Conservation (phyloP, 257 asterid species). For the Rhazya stricta region DNA sequence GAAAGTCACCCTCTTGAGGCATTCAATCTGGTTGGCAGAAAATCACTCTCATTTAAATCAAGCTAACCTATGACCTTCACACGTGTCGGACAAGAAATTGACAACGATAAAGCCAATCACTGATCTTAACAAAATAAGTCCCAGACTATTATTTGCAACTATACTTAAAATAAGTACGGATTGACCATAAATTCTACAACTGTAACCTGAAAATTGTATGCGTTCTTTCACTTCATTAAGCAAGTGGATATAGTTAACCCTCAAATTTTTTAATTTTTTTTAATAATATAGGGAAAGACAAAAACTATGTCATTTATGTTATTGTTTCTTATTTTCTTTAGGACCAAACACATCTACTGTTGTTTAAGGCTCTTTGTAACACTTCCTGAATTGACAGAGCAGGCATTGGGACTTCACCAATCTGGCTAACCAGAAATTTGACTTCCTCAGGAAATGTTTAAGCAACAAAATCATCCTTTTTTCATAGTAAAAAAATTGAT, state of each 20-base stretch:
- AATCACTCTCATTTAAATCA: too few species aligned
- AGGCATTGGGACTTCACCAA: background rate
- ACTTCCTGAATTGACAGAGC: background rate
- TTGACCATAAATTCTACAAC: background rate
- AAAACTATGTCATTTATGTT: background rate
- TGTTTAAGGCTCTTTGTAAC: background rate
- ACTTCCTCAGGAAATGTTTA: background rate
- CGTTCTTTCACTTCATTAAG: slow-evolving; percentile 64
- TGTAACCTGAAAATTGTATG: background rate
- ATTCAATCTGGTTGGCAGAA: background rate
- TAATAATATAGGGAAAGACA: background rate
- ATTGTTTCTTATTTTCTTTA: too few species aligned
- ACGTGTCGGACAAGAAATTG: too few species aligned
- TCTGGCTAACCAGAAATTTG: background rate
- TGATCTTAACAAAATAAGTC: background rate
- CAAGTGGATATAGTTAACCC: slow-evolving; percentile 62
- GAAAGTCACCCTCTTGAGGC: background rate
- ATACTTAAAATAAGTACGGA: background rate
- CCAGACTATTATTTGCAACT: background rate
- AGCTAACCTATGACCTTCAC: too few species aligned
- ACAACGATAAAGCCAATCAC: background rate
- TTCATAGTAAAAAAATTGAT: background rate
- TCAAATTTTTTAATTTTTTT: slow-evolving; percentile 1
- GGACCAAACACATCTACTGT: too few species aligned
- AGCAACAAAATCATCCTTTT: background rate